A percentile compares a stretch with the other conserved stretches of the same genome.
phyloP scores from a whole-genome alignment of 768 basidiomycete genomes.

The Pleurotus cornucopiae region DNA sequence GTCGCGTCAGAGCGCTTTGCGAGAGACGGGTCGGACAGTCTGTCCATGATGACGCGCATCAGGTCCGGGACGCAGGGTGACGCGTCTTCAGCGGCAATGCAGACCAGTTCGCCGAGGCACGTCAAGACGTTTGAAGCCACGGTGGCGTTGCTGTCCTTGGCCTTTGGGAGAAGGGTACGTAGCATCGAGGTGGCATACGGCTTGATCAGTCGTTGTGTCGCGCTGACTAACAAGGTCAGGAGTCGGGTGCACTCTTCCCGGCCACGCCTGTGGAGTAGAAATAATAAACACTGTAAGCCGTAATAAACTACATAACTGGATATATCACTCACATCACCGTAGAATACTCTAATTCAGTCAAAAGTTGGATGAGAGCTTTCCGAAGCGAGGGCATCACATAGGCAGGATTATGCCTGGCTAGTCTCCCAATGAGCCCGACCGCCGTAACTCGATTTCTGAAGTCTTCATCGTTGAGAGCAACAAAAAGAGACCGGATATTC shows the following conservation, averaged over 20 bases:
- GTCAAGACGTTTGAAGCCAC: conserved; percentile 91
- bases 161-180: conserved; percentile 84
- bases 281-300: neutral
- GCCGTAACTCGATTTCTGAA: conserved; percentile 91
- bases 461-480: conserved; percentile 94
- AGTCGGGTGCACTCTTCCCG: conserved; percentile 92
- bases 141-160: conserved; percentile 76
- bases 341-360: conserved; percentile 96
- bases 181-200: conserved; percentile 94
- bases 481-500: conserved; percentile 93
- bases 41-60: conserved; percentile 85
- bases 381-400: conserved; percentile 99
- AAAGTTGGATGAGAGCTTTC: conserved; percentile 90
- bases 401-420: conserved; percentile 94
- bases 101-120: conserved; percentile 91
- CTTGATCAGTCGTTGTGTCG: conserved; percentile 91
- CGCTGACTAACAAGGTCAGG: conserved; percentile 83
- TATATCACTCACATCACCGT: conserved; percentile 55
- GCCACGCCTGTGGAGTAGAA: conserved; percentile 48
- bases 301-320: neutral
- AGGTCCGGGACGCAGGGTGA: conserved; percentile 78
- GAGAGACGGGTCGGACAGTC: conserved; percentile 87
- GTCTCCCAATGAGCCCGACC: conserved; percentile 84
- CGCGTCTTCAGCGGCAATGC: conserved; percentile 92
- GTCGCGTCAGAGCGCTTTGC: conserved; percentile 87